Percentiles rank a stretch among this genome's conserved stretches.
These are phyloP conservation scores for Pleurotus salmoneostramineus DNA, from an alignment of 768 basidiomycete species.

Conservation along the genomic window DNA sequence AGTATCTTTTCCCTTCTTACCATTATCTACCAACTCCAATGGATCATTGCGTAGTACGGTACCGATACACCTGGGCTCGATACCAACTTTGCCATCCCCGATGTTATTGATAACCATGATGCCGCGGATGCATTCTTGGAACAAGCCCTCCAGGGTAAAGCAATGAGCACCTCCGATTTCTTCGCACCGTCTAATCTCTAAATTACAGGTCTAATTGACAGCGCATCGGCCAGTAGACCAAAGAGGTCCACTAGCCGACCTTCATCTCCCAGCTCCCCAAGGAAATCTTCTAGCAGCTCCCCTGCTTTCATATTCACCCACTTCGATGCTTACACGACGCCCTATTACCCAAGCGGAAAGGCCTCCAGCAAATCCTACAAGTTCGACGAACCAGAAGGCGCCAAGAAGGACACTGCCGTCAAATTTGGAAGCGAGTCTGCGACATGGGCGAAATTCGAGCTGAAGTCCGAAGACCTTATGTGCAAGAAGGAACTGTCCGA, in stretches of 20 bases:
- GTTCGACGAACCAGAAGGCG: not conserved
- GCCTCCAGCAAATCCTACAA: not conserved
- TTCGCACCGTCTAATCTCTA: not conserved
- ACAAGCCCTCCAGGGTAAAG: not conserved
- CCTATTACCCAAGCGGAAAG: not conserved
- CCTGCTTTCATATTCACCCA: not conserved
- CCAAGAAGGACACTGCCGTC: not conserved
- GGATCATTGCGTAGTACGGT: not conserved
- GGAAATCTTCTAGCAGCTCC: no score
- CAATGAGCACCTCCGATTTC: not conserved
- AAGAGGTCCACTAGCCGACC: not conserved
- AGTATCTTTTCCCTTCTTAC: not conserved
- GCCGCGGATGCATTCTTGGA: not conserved
- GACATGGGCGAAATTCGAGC: not conserved
- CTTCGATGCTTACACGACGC: not conserved
- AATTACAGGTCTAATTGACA: not conserved
- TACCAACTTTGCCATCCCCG: slow-evolving; percentile 6
- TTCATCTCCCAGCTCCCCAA: not conserved
- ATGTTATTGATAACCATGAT: not conserved
- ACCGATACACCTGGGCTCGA: not conserved
- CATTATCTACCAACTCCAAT: not conserved
- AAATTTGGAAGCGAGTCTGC: not conserved
- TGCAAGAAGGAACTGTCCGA: not conserved
- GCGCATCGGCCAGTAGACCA: no score
- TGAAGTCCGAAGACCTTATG: not conserved